phyloP scores from a whole-genome alignment of 176 grass and related monocot species.

The Miscanthus lutarioriparius region DNA sequence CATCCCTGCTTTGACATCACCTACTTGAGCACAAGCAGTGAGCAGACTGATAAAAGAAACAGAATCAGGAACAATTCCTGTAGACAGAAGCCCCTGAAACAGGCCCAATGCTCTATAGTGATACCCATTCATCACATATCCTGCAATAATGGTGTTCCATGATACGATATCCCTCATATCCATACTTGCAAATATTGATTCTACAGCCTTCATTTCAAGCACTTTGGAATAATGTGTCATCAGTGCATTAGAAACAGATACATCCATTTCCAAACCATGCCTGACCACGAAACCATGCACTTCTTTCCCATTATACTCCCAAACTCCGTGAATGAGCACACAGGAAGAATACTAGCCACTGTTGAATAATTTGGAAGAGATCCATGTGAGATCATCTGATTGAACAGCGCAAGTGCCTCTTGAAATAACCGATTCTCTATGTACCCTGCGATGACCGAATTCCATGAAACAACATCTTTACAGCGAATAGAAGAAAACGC shows the following conservation, averaged over 20 bases:
- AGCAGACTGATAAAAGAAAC: slow-evolving; percentile 66
- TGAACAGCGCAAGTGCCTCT: slow-evolving; percentile 47
- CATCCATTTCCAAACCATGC: slow-evolving; percentile 41
- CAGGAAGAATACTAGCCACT: slow-evolving; percentile 54
- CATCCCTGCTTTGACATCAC: slow-evolving; percentile 47
- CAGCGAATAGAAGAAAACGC: slow-evolving; percentile 43
- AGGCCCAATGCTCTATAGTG: slow-evolving; percentile 40
- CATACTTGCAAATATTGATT: slow-evolving; percentile 53
- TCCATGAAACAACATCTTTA: slow-evolving; percentile 75
- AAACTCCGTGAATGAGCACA: slow-evolving; percentile 45
- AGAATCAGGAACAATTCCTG: slow-evolving; percentile 51
- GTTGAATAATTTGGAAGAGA: slow-evolving; percentile 59
- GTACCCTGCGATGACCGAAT: slow-evolving; percentile 55
- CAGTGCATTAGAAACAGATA: slow-evolving; percentile 69
- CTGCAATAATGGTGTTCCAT: slow-evolving; percentile 66
- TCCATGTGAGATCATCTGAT: slow-evolving; percentile 33
- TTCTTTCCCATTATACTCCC: slow-evolving; percentile 49
- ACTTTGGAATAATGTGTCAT: slow-evolving; percentile 62
- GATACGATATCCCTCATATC: slow-evolving; percentile 46
- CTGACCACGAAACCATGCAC: slow-evolving; percentile 57
- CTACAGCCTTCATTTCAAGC: slow-evolving; percentile 40
- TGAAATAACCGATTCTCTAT: slow-evolving; percentile 43
- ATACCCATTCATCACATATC: slow-evolving; percentile 54
- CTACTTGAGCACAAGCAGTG: slow-evolving; percentile 49
- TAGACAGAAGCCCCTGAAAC: slow-evolving; percentile 46